phyloP scores from a whole-genome alignment of 768 basidiomycete genomes.

The Leccinum subgranulosum region DNA sequence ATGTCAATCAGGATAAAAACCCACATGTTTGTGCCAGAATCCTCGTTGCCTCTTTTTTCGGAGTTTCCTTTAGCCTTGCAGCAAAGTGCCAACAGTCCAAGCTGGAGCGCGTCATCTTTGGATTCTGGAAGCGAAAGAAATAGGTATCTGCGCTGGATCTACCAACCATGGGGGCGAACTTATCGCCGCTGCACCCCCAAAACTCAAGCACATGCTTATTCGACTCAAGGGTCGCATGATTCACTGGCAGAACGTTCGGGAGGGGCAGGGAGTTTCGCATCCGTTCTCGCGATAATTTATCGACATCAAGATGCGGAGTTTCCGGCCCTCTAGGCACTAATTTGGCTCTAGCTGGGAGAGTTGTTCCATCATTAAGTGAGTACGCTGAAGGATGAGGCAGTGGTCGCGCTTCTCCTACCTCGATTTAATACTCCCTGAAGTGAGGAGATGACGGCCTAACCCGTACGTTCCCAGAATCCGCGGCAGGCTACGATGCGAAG shows the following conservation, averaged over 20 bases:
- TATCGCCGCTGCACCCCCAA: not conserved
- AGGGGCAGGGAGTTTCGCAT: not conserved
- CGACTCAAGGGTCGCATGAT: not conserved
- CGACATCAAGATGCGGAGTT: not conserved
- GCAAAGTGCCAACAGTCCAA: not conserved
- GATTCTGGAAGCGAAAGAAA: not conserved
- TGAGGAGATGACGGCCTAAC: not conserved
- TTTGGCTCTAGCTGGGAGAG: not conserved
- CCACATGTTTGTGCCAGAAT: not conserved
- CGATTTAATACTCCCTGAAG: not conserved
- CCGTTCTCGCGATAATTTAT: not conserved
- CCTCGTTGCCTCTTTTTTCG: not conserved
- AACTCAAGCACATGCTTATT: not conserved
- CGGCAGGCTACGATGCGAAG: not conserved
- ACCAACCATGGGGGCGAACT: not conserved
- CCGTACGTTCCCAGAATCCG: not conserved
- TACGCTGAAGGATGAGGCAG: not conserved
- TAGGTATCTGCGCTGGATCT: not conserved
- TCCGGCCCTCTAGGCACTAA: not conserved
- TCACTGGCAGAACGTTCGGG: no score
- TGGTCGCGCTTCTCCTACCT: not conserved
- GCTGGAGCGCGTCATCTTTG: not conserved
- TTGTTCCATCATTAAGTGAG: not conserved
- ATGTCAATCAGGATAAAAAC: not conserved
- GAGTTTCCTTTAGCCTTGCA: not conserved